These are phyloP conservation scores for Hypseocharis bilobata DNA, from an alignment of 441 rosid species.

Conservation along the genomic window DNA sequence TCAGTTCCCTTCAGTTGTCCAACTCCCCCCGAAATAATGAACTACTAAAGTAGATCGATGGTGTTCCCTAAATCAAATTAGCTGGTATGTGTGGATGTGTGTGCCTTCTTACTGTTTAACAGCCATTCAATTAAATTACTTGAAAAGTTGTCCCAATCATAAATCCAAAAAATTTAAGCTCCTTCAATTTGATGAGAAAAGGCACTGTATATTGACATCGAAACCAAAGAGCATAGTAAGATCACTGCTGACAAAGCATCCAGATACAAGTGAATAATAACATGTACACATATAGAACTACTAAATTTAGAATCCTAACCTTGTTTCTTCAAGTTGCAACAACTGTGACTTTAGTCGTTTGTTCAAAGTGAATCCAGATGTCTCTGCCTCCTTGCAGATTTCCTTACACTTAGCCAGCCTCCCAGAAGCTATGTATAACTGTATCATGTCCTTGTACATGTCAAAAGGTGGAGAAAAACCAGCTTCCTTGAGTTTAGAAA, in stretches of 20 bases:
- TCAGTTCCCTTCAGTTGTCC: too few species aligned
- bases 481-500: slow-evolving; percentile 71
- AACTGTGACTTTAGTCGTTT: slow-evolving; percentile 25
- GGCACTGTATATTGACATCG: not conserved
- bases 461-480: slow-evolving; percentile 73
- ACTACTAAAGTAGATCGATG: too few species aligned
- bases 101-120: not conserved
- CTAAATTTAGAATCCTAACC: slow-evolving; percentile 10
- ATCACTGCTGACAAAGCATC: not conserved
- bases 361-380: slow-evolving; percentile 62
- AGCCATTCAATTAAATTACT: not conserved
- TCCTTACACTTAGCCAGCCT: slow-evolving; percentile 61
- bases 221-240: not conserved
- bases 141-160: too few species aligned
- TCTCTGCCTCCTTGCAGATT: slow-evolving; percentile 60
- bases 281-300: not conserved
- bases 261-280: not conserved
- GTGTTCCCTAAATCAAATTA: too few species aligned
- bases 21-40: too few species aligned
- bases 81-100: not conserved
- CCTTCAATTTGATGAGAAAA: not conserved
- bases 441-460: slow-evolving; percentile 47
- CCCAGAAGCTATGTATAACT: slow-evolving; percentile 41
- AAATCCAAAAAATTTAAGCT: too few species aligned
- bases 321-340: slow-evolving; percentile 35